A percentile compares a stretch with the other conserved stretches of the same genome.
These are phyloP conservation scores for Zizania palustris DNA, from an alignment of 202 grass and related monocot genomes.

Conservation along the genomic window DNA sequence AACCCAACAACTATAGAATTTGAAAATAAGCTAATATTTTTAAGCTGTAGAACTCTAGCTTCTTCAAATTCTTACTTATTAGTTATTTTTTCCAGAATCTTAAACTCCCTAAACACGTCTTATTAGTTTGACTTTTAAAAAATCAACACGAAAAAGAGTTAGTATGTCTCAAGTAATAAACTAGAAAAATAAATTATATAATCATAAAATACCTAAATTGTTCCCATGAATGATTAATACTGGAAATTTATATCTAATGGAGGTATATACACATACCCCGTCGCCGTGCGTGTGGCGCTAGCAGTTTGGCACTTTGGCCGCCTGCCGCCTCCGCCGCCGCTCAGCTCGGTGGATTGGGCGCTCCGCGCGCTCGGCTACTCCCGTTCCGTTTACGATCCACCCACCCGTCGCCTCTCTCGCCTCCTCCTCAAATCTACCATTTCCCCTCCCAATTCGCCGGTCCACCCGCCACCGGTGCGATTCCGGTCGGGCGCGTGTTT, in stretches of 20 bases:
- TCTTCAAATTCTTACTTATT: too few species aligned
- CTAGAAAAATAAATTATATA: too few species aligned
- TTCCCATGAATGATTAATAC: too few species aligned
- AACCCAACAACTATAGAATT: too few species aligned
- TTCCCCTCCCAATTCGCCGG: conserved; percentile 17
- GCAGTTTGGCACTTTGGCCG: conserved; percentile 23
- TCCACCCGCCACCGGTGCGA: conserved; percentile 34
- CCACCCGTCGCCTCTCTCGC: not conserved
- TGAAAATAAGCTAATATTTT: too few species aligned
- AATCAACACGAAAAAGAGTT: too few species aligned
- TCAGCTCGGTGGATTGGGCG: conserved; percentile 4
- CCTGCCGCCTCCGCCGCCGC: not conserved
- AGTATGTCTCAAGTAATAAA: too few species aligned
- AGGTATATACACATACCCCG: not conserved
- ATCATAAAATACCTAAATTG: too few species aligned
- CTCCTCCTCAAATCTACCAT: not conserved
- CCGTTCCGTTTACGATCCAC: conserved; percentile 32
- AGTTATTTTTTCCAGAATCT: too few species aligned
- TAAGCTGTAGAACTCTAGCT: too few species aligned
- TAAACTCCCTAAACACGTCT: too few species aligned
- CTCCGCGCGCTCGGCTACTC: conserved; percentile 29
- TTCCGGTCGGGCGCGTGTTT: not conserved
- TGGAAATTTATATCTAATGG: not conserved
- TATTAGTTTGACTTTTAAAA: too few species aligned
- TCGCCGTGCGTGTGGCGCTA: conserved; percentile 28